Evolutionary conservation across 1,139 yeast species (phyloP).

Genomic region (Magnusiomyces sp.): DNA sequence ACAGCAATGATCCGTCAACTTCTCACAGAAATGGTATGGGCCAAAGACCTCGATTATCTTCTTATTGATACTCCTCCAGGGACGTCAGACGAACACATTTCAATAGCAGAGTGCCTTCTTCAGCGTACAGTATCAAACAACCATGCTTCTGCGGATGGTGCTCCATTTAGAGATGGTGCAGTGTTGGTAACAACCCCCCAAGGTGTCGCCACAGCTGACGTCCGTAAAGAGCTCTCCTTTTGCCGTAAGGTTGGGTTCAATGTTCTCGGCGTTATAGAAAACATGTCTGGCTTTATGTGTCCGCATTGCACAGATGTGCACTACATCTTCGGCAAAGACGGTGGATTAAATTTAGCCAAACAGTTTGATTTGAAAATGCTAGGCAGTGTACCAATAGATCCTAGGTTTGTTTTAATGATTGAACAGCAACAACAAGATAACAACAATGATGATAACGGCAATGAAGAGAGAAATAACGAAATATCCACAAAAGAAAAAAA

Average conservation of each 20-base stretch:
- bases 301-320: slow-evolving; percentile 86
- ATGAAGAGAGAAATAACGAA: slow-evolving; percentile 16
- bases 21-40: slow-evolving; percentile 87
- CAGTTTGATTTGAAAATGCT: slow-evolving; percentile 56
- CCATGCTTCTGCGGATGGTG: too few species aligned
- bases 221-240: slow-evolving; percentile 85
- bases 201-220: slow-evolving; percentile 86
- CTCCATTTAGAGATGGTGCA: slow-evolving; percentile 81
- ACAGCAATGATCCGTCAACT: slow-evolving; percentile 97
- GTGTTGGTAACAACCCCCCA: slow-evolving; percentile 96
- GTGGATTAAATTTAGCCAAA: slow-evolving; percentile 68
- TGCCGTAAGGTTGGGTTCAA: slow-evolving; percentile 78
- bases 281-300: slow-evolving; percentile 95
- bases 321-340: slow-evolving; percentile 85
- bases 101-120: slow-evolving; percentile 89
- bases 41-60: slow-evolving; percentile 65
- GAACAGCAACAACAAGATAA: slow-evolving; percentile 39
- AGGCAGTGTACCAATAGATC: slow-evolving; percentile 90
- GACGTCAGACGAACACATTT: slow-evolving; percentile 95
- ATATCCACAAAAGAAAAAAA: background rate
- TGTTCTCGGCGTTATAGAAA: slow-evolving; percentile 83
- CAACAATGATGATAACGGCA: slow-evolving; percentile 12
- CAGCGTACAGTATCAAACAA: too few species aligned
- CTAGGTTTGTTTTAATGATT: slow-evolving; percentile 75
- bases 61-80: slow-evolving; percentile 98